Base-by-base conservation (phyloP, 2,329 filamentous ascomycete species). In the Aspergillus pseudonomiae region DNA sequence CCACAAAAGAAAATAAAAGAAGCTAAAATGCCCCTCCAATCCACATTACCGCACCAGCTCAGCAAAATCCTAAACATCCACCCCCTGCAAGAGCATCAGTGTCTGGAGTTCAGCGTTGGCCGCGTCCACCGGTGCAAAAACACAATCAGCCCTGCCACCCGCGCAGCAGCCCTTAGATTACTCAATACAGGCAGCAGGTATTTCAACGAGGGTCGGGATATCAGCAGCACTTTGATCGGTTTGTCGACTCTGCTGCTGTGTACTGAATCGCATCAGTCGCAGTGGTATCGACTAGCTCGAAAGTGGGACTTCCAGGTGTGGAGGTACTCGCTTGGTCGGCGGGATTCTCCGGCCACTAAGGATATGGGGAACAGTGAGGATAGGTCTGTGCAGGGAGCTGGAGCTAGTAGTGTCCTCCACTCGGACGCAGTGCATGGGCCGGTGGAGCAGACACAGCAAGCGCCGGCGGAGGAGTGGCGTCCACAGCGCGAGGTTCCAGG, bases 81-180 rank as follows among this genome's bases (percentile, higher is more conserved):
- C 14, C 45, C 24, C 21, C 11, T 6, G 53, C 24, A 3, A 2
- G 34, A 62, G 10, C 9, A 32, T 7, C 21, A 19, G 26, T 62
- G 55, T 24, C 16, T 54, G 6, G 16, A 6, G 5, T 50, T 30
- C 46, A 45, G 14, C n/a, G 6, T 30, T 34, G 34, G 26, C 36
- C 21, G 28, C 34, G 19, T 26, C 26, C 46, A 28, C 3, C 34
- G 46, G 14, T 62, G 60, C 55, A 14, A 57, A 19, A 62, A 62
- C 36, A 28, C 3, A 21, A 53, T 53, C 36, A 43, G 14, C 3
- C n/a, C 26, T 9, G n/a, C 12, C 6, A 26, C 24, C 19, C 39
- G 59, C 7, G 12, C 19, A 10, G 10, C 24, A 14, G 58, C 58
- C n/a, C 34, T 19, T 11, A 4, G 2, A 7, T 34, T 53, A 7